Evolutionary conservation across 371 early-diverging fungal species (phyloP).

Genomic region (Apophysomyces trapeziformis): DNA sequence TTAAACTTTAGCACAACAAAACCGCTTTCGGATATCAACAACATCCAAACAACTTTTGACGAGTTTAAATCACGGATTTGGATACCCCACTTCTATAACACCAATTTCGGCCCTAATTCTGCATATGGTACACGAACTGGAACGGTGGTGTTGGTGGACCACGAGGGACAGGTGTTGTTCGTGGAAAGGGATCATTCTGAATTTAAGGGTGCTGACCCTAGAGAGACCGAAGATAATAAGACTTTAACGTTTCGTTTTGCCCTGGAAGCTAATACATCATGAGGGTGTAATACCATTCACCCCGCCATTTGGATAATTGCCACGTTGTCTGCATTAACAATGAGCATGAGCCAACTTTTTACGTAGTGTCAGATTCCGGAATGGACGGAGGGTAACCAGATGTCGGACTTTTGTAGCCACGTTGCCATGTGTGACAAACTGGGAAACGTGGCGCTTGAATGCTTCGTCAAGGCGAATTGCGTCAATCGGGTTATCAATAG

Average conservation of each 20-base stretch:
- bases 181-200: constrained; percentile 45
- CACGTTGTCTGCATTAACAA: constrained; percentile 6
- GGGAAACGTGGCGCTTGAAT: constrained; percentile 10
- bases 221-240: not conserved
- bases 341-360: constrained; percentile 6
- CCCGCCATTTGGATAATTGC: constrained; percentile 5
- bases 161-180: constrained; percentile 43
- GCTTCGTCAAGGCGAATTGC: not conserved
- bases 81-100: constrained; percentile 32
- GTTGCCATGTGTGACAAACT: constrained; percentile 9
- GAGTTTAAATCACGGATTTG: constrained; percentile 42
- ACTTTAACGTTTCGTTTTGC: not conserved
- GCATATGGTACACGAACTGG: constrained; percentile 60
- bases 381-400: not conserved
- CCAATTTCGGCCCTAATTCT: not conserved
- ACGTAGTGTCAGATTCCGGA: constrained; percentile 1
- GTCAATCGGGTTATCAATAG: constrained; percentile 9
- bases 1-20: constrained; percentile 21
- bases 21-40: constrained; percentile 19
- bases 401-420: constrained; percentile 7
- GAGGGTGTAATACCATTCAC: not conserved
- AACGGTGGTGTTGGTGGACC: constrained; percentile 58
- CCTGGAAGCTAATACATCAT: constrained; percentile 1
- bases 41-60: constrained; percentile 19
- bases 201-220: constrained; percentile 12